These are phyloP conservation scores for Podospora comata DNA, from an alignment of 495 filamentous ascomycete species.

Conservation along the genomic window DNA sequence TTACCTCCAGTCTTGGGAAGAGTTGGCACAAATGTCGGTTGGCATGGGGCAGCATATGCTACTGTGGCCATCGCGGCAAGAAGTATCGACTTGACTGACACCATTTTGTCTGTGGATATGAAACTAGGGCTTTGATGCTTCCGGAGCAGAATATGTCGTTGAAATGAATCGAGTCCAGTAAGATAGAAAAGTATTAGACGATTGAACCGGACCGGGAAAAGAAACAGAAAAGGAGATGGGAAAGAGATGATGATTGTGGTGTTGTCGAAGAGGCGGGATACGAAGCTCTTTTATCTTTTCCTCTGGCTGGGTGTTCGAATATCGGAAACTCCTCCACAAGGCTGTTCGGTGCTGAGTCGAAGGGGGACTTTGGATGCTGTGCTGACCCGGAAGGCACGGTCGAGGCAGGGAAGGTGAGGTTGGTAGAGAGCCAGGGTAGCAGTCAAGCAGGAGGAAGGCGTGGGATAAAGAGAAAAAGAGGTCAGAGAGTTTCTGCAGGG, in stretches of 20 bases:
- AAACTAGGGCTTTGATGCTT: slow-evolving; percentile 20
- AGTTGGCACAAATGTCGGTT: slow-evolving; percentile 16
- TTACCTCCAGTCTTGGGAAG: slow-evolving; percentile 27
- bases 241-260: slow-evolving; percentile 8
- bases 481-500: slow-evolving; percentile 25
- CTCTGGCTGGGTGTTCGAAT: background rate
- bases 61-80: slow-evolving; percentile 28
- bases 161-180: slow-evolving; percentile 14
- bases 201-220: slow-evolving; percentile 8
- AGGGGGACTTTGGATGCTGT: background rate
- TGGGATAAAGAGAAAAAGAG: slow-evolving; percentile 15
- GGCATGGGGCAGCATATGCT: slow-evolving; percentile 27
- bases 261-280: background rate
- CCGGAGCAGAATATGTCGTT: slow-evolving; percentile 20
- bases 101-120: slow-evolving; percentile 26
- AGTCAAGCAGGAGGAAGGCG: slow-evolving; percentile 14
- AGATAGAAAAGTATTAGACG: background rate
- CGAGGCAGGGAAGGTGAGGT: slow-evolving; percentile 6
- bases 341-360: slow-evolving; percentile 6
- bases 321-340: slow-evolving; percentile 9
- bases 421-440: slow-evolving; percentile 11
- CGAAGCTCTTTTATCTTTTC: slow-evolving; percentile 19
- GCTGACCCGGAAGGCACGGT: background rate
- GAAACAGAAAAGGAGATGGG: slow-evolving; percentile 5
- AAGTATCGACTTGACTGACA: slow-evolving; percentile 27